phyloP scores from a whole-genome alignment of 345 rosid genomes.

The Eutrema yunnanense region DNA sequence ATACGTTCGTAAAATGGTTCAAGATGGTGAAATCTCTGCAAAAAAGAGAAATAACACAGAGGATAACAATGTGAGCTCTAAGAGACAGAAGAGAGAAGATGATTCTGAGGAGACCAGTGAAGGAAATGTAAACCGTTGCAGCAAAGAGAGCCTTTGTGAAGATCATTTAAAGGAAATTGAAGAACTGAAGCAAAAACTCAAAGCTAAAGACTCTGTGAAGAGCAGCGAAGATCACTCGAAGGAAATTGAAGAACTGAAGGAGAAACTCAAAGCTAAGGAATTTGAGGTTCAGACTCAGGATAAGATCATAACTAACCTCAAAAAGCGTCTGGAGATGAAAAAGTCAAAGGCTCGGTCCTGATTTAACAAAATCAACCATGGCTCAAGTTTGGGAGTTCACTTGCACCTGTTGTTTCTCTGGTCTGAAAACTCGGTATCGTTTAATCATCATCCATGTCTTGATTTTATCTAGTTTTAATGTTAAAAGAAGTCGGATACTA shows the following conservation, averaged over 20 bases:
- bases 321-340: slow-evolving; percentile 24
- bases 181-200: slow-evolving; percentile 5
- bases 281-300: slow-evolving; percentile 35
- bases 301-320: slow-evolving; percentile 43
- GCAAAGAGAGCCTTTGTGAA: background rate
- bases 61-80: slow-evolving; percentile 27
- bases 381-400: background rate
- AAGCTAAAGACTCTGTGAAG: slow-evolving; percentile 25
- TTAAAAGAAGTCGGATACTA: background rate
- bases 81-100: slow-evolving; percentile 35
- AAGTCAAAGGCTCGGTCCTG: background rate
- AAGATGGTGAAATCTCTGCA: slow-evolving; percentile 14
- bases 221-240: slow-evolving; percentile 20
- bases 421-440: background rate
- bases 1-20: slow-evolving; percentile 50
- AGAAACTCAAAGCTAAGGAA: slow-evolving; percentile 38
- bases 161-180: slow-evolving; percentile 16
- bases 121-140: background rate
- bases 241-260: slow-evolving; percentile 18
- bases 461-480: background rate
- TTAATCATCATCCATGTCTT: background rate
- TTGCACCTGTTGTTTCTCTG: background rate
- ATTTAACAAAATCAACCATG: background rate
- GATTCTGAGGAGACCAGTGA: slow-evolving; percentile 1
- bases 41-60: slow-evolving; percentile 39